Evolutionary conservation across 164 flowering plant species (phyloP).

Genomic region (Piper longum): DNA sequence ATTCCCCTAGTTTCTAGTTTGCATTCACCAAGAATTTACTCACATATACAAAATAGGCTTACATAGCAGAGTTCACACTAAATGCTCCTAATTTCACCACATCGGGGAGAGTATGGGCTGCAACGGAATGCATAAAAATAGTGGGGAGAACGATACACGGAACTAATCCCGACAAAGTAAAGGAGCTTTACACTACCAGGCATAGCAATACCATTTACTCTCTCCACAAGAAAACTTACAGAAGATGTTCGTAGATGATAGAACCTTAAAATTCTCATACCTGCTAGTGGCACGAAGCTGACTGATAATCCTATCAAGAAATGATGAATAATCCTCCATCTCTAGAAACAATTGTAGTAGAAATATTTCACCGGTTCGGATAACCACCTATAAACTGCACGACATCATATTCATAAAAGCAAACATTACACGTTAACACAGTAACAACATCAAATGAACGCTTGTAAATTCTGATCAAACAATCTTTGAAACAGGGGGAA

Average conservation of each 20-base stretch:
- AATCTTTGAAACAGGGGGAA: no score
- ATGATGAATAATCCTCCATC: conserved; percentile 29
- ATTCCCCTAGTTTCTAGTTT: no score
- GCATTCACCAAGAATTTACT: no score
- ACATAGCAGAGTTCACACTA: no score
- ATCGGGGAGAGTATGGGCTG: not conserved
- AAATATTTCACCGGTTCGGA: not conserved
- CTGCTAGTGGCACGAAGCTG: conserved; percentile 47
- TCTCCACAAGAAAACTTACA: not conserved
- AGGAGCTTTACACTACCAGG: not conserved
- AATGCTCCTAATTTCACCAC: not conserved
- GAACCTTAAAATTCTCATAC: conserved; percentile 13
- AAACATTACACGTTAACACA: no score
- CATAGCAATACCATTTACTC: not conserved
- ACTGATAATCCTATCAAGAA: conserved; percentile 32
- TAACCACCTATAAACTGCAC: no score
- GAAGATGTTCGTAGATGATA: not conserved
- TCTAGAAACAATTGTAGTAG: not conserved
- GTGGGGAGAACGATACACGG: not conserved
- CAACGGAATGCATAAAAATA: not conserved
- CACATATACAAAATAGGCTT: no score
- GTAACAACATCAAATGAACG: no score
- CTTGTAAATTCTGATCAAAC: no score
- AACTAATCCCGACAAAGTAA: not conserved
- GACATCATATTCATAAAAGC: no score